phyloP scores from a whole-genome alignment of 495 filamentous ascomycete species.

The Penicillium chermesinum region DNA sequence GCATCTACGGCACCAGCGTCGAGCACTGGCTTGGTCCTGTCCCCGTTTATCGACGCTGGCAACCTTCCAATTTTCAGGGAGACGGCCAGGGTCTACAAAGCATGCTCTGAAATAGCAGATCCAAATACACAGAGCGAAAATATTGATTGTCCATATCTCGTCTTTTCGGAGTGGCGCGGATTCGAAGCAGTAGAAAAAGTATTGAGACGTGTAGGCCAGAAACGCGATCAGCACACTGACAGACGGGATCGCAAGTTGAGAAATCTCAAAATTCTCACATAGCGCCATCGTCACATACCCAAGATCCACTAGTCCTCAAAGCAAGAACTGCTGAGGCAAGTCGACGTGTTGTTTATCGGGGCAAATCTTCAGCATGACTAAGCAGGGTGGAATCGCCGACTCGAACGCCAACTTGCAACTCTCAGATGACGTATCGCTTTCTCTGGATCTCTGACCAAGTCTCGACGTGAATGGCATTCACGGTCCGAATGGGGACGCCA shows the following conservation, averaged over 20 bases:
- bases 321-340: constrained; percentile 2
- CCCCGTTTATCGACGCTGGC: constrained; percentile 17
- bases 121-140: constrained; percentile 65
- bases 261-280: constrained; percentile 24
- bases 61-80: constrained; percentile 27
- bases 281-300: constrained; percentile 14
- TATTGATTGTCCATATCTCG: constrained; percentile 69
- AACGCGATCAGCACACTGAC: constrained; percentile 66
- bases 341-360: constrained; percentile 21
- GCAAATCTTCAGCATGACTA: constrained; percentile 14
- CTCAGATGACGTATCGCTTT: not conserved
- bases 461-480: not conserved
- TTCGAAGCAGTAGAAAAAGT: constrained; percentile 70
- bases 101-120: constrained; percentile 74
- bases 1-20: constrained; percentile 85
- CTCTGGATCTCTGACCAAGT: not conserved
- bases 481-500: not conserved
- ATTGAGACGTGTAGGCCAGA: constrained; percentile 79
- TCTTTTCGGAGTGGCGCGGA: constrained; percentile 57
- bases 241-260: constrained; percentile 57
- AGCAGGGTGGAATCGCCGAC: constrained; percentile 6
- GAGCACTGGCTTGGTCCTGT: constrained; percentile 20
- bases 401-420: too few species aligned
- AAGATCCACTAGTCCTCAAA: not conserved
- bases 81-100: constrained; percentile 67